Evolutionary conservation across 129 eudicot species (phyloP).

Genomic region (Flaveria linearis): DNA sequence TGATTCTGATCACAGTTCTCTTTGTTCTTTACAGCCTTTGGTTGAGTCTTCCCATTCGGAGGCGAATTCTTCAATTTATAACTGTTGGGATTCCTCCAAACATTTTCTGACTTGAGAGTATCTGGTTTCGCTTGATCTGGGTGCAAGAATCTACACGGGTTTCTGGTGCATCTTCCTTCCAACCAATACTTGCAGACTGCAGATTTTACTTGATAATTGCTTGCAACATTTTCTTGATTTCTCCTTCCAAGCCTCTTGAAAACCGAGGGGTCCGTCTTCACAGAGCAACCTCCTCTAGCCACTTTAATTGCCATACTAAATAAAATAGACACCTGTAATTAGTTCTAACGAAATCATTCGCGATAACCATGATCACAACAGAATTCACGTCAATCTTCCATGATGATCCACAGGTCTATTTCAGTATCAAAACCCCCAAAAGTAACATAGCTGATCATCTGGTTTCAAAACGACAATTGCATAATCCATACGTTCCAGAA

Average conservation of each 20-base stretch:
- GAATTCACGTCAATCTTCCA: constrained; percentile 11
- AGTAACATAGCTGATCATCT: constrained; percentile 7
- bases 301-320: constrained; percentile 36
- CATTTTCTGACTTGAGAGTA: constrained; percentile 5
- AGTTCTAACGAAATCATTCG: constrained; percentile 22
- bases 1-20: background rate
- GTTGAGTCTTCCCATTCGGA: background rate
- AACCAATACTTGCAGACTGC: constrained; percentile 61
- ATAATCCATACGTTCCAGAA: constrained; percentile 23
- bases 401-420: background rate
- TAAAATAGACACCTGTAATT: constrained; percentile 27
- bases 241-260: constrained; percentile 32
- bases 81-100: constrained; percentile 45
- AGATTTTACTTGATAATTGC: background rate
- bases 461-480: constrained; percentile 1
- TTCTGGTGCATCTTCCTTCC: constrained; percentile 51
- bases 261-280: constrained; percentile 17
- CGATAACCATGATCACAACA: background rate
- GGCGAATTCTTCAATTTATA: constrained; percentile 15
- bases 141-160: constrained; percentile 57
- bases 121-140: constrained; percentile 19
- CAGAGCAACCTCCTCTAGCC: constrained; percentile 23
- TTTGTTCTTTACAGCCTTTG: background rate
- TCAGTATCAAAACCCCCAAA: background rate
- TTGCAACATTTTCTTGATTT: constrained; percentile 27